Evolutionary conservation across 2,329 filamentous ascomycete genomes (phyloP).

Genomic region (Truncatella angustata): DNA sequence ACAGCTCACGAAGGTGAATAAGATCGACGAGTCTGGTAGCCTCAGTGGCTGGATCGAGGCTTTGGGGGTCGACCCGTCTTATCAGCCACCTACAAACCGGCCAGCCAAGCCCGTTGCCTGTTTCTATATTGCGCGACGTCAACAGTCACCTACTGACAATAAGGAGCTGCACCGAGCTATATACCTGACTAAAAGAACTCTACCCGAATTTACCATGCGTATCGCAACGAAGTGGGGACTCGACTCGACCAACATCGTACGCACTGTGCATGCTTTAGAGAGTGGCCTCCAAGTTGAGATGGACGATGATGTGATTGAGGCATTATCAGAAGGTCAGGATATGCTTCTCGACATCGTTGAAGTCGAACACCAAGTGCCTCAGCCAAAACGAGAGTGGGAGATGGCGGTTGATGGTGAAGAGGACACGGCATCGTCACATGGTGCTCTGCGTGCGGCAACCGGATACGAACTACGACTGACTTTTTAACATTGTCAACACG

Average conservation of each 20-base stretch:
- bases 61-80: slow-evolving; percentile 81
- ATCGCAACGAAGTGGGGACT: slow-evolving; percentile 80
- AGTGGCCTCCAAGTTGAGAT: slow-evolving; percentile 80
- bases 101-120: slow-evolving; percentile 75
- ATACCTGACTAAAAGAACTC: slow-evolving; percentile 76
- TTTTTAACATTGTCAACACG: slow-evolving; percentile 34
- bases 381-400: slow-evolving; percentile 59
- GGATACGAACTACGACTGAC: slow-evolving; percentile 45
- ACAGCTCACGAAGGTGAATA: slow-evolving; percentile 51
- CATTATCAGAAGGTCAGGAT: slow-evolving; percentile 86
- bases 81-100: slow-evolving; percentile 74
- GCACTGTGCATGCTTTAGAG: slow-evolving; percentile 69
- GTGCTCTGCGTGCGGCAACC: slow-evolving; percentile 27
- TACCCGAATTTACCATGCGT: slow-evolving; percentile 69
- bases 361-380: slow-evolving; percentile 31
- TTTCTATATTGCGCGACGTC: slow-evolving; percentile 71
- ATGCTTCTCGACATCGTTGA: slow-evolving; percentile 72
- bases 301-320: slow-evolving; percentile 84
- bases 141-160: slow-evolving; percentile 46
- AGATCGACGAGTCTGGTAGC: slow-evolving; percentile 60
- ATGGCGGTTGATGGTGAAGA: slow-evolving; percentile 54
- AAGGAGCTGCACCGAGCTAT: slow-evolving; percentile 77
- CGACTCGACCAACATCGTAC: slow-evolving; percentile 68
- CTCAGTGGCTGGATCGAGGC: slow-evolving; percentile 87
- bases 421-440: slow-evolving; percentile 31